Evolutionary conservation across 164 flowering plant genomes (phyloP), one percentile per base, ranked within the genome.

Genomic region (Magnolia changhungtana): DNA sequence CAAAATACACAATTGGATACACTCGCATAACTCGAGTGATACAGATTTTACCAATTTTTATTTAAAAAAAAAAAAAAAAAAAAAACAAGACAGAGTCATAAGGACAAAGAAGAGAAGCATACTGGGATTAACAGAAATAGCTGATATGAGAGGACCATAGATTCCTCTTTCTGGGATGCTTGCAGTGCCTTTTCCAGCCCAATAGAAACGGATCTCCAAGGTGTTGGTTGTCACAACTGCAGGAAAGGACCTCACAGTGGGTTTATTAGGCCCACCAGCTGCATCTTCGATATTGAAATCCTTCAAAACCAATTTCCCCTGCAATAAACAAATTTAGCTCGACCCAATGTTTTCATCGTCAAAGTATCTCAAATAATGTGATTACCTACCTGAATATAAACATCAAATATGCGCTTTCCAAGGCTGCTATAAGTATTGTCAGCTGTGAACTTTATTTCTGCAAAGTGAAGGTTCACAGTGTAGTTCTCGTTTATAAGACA

Each of bases 331-430:
- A 52, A 63, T 71, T 52, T 4, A 71, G 16, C 49, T 50, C 31
- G 69, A 55, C 14, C 2, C 8, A 11, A 74, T 29, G 9, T 37
- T 61, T 31, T 8, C 18, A 29, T 1, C 1, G 37, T 14, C 7
- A 14, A 3, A 37, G 45, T 37, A 37, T 37, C 45, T 37, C 63
- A 52, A 29, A n/a, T 23, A 24, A 55, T 72, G 14, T 24, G 14
- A 37, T 24, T 65, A 71, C 24, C 68, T 81, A 91, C 95, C 90
- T 91, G 95, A 78, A 91, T 79, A 75, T 86, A 89, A 63, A 92
- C 78, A 78, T 91, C 91, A 80, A 90, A 92, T 50, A 88, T n/a
- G 11, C 95, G 91, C 76, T 74, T 90, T 50, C 95, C 97, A 20
- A 92, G 88, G 74, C 93, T 89, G 24, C 19, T 72, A 78, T 74